phyloP scores from a whole-genome alignment of 257 asterid genomes.

The Pogostemon cablin region DNA sequence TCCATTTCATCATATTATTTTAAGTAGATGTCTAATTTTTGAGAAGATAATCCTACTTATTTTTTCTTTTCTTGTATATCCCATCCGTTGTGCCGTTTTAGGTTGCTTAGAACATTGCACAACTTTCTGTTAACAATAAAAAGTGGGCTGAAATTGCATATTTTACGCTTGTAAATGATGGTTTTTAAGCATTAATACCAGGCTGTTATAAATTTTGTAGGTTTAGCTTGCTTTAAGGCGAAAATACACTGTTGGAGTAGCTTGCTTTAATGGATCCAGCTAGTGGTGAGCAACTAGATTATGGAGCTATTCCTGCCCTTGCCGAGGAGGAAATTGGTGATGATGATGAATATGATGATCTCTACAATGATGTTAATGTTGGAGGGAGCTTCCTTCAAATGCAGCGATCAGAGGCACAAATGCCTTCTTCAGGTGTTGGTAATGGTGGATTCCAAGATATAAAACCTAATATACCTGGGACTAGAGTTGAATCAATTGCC shows the following conservation, averaged over 20 bases:
- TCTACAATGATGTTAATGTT: no score
- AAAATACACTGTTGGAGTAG: conserved; percentile 22
- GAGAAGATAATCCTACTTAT: not conserved
- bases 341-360: no score
- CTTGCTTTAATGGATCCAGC: conserved; percentile 61
- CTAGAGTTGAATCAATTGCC: conserved; percentile 38
- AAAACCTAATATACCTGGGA: no score
- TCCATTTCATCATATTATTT: not conserved
- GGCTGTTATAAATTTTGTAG: no score
- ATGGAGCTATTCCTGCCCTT: conserved; percentile 67
- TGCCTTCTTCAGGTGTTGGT: no score
- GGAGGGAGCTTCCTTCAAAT: no score
- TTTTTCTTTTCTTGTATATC: no score
- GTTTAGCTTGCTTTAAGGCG: not conserved
- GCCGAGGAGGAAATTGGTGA: conserved; percentile 40
- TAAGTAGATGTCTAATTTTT: not conserved
- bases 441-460: no score
- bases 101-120: no score
- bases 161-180: not conserved
- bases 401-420: no score
- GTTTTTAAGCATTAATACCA: not conserved
- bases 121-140: not conserved
- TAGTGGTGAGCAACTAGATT: conserved; percentile 64
- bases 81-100: no score
- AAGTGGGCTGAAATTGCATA: not conserved